Percentiles rank a stretch among this genome's conserved stretches.
Evolutionary conservation across 805 yeast species (phyloP).

Genomic region (Metschnikowia matae): DNA sequence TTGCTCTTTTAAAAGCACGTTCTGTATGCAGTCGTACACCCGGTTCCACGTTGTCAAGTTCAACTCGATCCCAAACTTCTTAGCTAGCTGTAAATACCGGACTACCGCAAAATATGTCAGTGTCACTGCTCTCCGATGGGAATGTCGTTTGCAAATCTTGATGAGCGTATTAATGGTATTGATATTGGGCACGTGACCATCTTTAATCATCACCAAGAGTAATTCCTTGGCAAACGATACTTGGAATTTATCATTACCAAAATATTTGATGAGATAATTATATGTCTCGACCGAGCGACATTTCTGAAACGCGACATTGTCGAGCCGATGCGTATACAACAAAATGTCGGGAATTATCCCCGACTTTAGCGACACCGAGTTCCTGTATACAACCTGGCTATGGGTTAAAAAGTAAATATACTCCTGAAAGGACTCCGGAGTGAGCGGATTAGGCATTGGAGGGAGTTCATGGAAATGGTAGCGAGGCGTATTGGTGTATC

Average conservation of each 20-base stretch:
- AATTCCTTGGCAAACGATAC: constrained; percentile 37
- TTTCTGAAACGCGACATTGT: constrained; percentile 26
- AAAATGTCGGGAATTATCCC: constrained; percentile 38
- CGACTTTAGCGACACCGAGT: constrained; percentile 29
- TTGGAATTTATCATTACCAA: constrained; percentile 39
- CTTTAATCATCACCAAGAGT: constrained; percentile 38
- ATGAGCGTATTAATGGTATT: constrained; percentile 38
- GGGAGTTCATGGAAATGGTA: constrained; percentile 31
- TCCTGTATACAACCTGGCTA: constrained; percentile 27
- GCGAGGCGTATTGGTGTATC: constrained; percentile 14
- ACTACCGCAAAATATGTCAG: constrained; percentile 30
- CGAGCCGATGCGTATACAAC: constrained; percentile 35
- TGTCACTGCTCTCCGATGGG: constrained; percentile 28
- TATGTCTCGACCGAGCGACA: constrained; percentile 34
- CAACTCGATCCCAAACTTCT: constrained; percentile 22
- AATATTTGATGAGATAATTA: constrained; percentile 37
- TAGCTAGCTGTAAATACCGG: constrained; percentile 29
- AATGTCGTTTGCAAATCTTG: constrained; percentile 29
- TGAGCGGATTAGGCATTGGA: constrained; percentile 26
- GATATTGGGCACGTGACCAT: constrained; percentile 37
- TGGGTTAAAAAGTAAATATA: constrained; percentile 38
- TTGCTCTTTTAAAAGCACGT: constrained; percentile 35
- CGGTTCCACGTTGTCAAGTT: constrained; percentile 35
- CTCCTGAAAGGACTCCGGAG: constrained; percentile 27
- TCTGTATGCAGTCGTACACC: constrained; percentile 35